Evolutionary conservation across 345 rosid species (phyloP).

Genomic region (Alliaria petiolata): DNA sequence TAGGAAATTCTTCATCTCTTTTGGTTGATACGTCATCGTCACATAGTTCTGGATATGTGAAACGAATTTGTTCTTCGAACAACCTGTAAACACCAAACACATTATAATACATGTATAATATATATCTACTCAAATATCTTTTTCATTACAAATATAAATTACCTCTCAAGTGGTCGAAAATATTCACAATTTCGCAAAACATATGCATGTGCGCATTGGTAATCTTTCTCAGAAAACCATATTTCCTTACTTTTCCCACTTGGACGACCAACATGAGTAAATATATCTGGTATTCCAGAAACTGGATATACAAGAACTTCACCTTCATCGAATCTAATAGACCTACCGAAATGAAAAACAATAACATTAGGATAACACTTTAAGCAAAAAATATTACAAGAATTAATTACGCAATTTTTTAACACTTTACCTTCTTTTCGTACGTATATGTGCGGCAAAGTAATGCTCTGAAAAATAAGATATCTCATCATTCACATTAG

Average conservation of each 20-base stretch:
- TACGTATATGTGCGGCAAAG: background rate
- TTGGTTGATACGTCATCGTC: background rate
- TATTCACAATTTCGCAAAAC: too few species aligned
- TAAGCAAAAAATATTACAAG: too few species aligned
- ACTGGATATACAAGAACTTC: background rate
- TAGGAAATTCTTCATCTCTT: background rate
- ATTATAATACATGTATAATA: too few species aligned
- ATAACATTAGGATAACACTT: too few species aligned
- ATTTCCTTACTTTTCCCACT: background rate
- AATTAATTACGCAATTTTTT: too few species aligned
- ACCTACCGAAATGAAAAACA: too few species aligned
- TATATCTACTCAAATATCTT: too few species aligned
- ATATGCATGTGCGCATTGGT: background rate
- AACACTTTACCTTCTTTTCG: background rate
- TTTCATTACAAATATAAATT: too few species aligned
- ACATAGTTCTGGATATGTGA: background rate
- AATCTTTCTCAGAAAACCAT: background rate
- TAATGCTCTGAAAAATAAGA: background rate
- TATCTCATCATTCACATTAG: background rate
- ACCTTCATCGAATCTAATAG: background rate
- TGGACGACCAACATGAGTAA: background rate
- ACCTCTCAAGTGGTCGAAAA: too few species aligned
- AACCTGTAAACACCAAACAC: background rate
- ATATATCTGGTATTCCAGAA: background rate
- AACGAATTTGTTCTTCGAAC: background rate